Percentiles rank a stretch among this genome's conserved stretches.
Evolutionary conservation across 192 early-diverging fungal species (phyloP).

Genomic region (Podila verticillata): DNA sequence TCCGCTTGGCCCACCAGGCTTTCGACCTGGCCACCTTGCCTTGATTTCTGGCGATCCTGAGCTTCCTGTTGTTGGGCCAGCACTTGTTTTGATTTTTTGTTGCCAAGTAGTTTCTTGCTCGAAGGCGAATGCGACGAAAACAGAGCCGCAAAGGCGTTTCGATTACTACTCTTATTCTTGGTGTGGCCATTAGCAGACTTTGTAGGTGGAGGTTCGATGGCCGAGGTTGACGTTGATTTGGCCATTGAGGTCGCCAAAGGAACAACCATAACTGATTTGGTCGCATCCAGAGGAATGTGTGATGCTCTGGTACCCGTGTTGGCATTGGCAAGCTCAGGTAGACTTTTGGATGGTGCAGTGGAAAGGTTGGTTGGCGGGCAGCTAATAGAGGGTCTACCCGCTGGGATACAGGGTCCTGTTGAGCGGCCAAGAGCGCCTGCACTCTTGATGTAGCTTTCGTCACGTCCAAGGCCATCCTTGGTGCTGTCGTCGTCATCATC

Average conservation of each 20-base stretch:
- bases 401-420: neutral
- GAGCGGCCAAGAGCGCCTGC: slow-evolving; percentile 9
- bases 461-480: neutral
- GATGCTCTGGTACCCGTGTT: neutral
- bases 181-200: slow-evolving; percentile 20
- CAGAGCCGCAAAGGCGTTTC: slow-evolving; percentile 26
- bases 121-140: slow-evolving; percentile 17
- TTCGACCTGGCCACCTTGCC: slow-evolving; percentile 4
- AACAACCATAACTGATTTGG: slow-evolving; percentile 7
- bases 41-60: neutral
- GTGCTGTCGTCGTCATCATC: slow-evolving; percentile 14
- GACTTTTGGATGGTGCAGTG: neutral
- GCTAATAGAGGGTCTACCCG: neutral
- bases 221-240: neutral
- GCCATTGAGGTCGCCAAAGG: slow-evolving; percentile 1
- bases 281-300: neutral
- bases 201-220: neutral
- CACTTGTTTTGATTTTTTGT: slow-evolving; percentile 5
- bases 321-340: neutral
- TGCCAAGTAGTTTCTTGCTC: slow-evolving; percentile 15
- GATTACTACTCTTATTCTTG: slow-evolving; percentile 32
- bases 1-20: neutral
- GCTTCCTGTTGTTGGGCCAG: neutral
- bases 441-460: slow-evolving; percentile 3
- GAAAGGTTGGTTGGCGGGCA: neutral